Evolutionary conservation across 1,284 basidiomycete species (phyloP).

Genomic region (Irpex sp.): DNA sequence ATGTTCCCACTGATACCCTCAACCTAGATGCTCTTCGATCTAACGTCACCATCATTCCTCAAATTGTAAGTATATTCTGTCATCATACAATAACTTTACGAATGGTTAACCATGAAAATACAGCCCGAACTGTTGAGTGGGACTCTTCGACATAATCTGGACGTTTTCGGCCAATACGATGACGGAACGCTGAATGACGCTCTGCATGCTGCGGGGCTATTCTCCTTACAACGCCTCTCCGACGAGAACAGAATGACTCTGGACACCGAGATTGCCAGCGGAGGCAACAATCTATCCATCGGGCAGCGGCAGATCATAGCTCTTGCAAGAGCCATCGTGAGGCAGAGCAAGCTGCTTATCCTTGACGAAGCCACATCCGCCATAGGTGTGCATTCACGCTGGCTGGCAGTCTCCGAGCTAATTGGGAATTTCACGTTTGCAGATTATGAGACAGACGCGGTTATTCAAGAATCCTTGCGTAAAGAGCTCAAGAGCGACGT

Average conservation of each 20-base stretch:
- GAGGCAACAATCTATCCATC: constrained; percentile 64
- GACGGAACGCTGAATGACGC: constrained; percentile 59
- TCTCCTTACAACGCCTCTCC: constrained; percentile 43
- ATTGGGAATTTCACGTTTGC: constrained; percentile 1
- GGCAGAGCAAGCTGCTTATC: constrained; percentile 56
- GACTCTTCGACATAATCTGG: constrained; percentile 53
- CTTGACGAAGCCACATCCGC: constrained; percentile 47
- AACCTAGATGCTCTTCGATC: constrained; percentile 61
- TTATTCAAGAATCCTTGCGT: constrained; percentile 57
- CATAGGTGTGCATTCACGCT: constrained; percentile 18
- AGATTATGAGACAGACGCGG: constrained; percentile 57
- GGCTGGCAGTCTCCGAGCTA: not conserved
- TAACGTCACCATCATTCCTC: constrained; percentile 47
- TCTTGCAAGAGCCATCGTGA: constrained; percentile 53
- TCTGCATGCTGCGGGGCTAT: constrained; percentile 50
- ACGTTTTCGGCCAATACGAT: constrained; percentile 72
- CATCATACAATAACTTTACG: constrained; percentile 6
- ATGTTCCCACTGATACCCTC: constrained; percentile 31
- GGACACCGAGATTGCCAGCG: constrained; percentile 48
- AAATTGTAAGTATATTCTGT: constrained; percentile 25
- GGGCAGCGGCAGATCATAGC: constrained; percentile 69
- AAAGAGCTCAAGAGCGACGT: constrained; percentile 49
- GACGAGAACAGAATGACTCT: constrained; percentile 46
- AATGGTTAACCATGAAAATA: not conserved
- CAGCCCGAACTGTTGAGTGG: constrained; percentile 66